Evolutionary conservation across 192 early-diverging fungal species (phyloP), one percentile per base, ranked within the genome.

Genomic region (Chytriomyces confervae): DNA sequence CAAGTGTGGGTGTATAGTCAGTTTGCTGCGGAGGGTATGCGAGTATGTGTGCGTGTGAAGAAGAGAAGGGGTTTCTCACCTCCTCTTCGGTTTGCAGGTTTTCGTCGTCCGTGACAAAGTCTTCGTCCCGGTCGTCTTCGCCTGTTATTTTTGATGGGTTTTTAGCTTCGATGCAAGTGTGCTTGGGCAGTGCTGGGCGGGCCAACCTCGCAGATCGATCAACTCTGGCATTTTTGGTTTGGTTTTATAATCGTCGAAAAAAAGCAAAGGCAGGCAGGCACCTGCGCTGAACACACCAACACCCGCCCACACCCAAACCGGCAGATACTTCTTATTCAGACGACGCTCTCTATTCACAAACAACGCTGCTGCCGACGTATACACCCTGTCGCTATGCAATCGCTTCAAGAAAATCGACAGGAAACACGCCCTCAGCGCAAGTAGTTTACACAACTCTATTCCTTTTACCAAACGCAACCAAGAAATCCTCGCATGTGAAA

Each of bases 101-200:
- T 27, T 81, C 84, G 27, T 84, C 85, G 45, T 83, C 81, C 72
- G 78, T 79, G 44, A 79, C 68, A 53, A 77, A 84, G 46, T 86
- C 85, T 44, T 74, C 78, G 77, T 84, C 81, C 67, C 77, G 60
- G 36, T 84, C 82, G 61, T 83, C 77, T 66, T 75, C 62, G 20
- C n/a, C 63, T 36, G 63, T 57, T 57, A 20, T 57, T 13, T 57
- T 13, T n/a, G 53, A 13, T 20, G 20, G 20, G 53, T 57, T 57
- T 27, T 20, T 13, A 57, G 53, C 24, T 27, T 27, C 24, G 24
- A 27, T 0, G 24, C 24, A 13, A 57, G 13, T 57, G 53, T 20
- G 53, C 53, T n/a, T 20, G 5, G 13, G 20, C 16, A 57, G 53
- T n/a, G n/a, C 20, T 13, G 53, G 0, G 20, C 13, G 53, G 20